These are phyloP conservation scores for Sarcodon aspratus DNA, from an alignment of 768 basidiomycete species.

Conservation along the genomic window DNA sequence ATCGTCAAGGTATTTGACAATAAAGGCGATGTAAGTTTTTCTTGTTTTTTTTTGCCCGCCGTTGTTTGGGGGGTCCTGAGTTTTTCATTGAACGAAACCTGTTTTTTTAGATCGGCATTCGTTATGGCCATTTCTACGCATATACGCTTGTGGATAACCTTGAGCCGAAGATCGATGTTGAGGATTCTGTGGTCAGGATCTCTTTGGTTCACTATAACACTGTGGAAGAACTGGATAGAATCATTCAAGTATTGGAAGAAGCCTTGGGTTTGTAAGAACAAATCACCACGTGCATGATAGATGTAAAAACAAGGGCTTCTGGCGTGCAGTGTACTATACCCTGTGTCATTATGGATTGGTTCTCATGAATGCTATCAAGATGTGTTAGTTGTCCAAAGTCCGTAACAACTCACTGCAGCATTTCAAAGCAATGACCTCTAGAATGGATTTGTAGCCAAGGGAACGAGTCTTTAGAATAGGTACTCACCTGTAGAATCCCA, in stretches of 20 bases:
- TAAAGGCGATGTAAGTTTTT: constrained; percentile 42
- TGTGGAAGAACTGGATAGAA: constrained; percentile 50
- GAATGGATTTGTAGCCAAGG: too few relatives aligned
- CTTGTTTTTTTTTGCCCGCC: neutral
- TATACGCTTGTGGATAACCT: constrained; percentile 46
- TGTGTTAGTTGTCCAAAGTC: too few relatives aligned
- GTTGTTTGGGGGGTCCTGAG: neutral
- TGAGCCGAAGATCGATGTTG: constrained; percentile 41
- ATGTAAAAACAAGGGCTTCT: neutral
- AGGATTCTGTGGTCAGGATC: constrained; percentile 63
- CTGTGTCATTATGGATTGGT: too few relatives aligned
- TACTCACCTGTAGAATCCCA: too few relatives aligned
- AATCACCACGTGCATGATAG: neutral
- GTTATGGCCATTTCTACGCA: constrained; percentile 73
- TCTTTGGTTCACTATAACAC: constrained; percentile 79
- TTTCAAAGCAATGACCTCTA: too few relatives aligned
- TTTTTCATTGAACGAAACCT: neutral
- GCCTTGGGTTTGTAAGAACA: constrained; percentile 19
- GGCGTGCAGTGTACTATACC: too few relatives aligned
- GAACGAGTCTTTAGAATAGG: too few relatives aligned
- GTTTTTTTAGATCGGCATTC: constrained; percentile 52
- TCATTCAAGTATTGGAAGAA: constrained; percentile 45
- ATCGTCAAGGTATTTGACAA: constrained; percentile 56
- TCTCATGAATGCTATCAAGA: too few relatives aligned
- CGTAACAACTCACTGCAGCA: too few relatives aligned